A percentile compares a stretch with the other conserved stretches of the same genome.
phyloP scores from a whole-genome alignment of 805 yeast species.

The Millerozyma miso region DNA sequence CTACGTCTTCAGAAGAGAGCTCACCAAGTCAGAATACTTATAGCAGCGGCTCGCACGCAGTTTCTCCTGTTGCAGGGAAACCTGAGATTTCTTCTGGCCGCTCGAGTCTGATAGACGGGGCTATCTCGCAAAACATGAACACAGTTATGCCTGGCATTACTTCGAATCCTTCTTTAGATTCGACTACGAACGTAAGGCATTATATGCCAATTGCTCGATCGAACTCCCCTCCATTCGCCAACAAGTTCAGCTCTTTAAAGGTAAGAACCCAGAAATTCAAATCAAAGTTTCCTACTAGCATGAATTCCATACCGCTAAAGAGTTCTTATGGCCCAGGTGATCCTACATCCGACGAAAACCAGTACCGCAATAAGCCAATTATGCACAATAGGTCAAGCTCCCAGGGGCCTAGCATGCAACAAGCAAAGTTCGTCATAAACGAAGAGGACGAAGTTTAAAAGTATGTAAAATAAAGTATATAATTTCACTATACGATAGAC shows the following conservation, averaged over 20 bases:
- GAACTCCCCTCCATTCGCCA: constrained; percentile 24
- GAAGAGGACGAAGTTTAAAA: constrained; percentile 19
- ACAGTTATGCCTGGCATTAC: constrained; percentile 1
- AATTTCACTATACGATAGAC: neutral
- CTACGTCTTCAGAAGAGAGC: constrained; percentile 37
- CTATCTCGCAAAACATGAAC: neutral
- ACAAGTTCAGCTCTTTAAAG: constrained; percentile 10
- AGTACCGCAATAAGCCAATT: neutral
- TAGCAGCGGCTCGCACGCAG: neutral
- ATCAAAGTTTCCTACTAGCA: neutral
- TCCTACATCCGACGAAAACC: neutral
- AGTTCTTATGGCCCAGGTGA: neutral
- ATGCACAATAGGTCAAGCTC: neutral
- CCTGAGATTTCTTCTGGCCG: neutral
- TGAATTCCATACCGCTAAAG: neutral
- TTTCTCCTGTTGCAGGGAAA: neutral
- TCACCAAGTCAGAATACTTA: constrained; percentile 1
- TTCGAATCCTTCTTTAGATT: constrained; percentile 5
- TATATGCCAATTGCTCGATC: constrained; percentile 10
- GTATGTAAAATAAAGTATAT: neutral
- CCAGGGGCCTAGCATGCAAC: constrained; percentile 5
- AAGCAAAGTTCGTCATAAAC: constrained; percentile 8
- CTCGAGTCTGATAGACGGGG: neutral
- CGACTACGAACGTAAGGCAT: constrained; percentile 1
- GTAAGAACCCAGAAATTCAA: neutral